These are phyloP conservation scores for Scedosporium dehoogii DNA, from an alignment of 2,329 filamentous ascomycete species.

Conservation along the genomic window DNA sequence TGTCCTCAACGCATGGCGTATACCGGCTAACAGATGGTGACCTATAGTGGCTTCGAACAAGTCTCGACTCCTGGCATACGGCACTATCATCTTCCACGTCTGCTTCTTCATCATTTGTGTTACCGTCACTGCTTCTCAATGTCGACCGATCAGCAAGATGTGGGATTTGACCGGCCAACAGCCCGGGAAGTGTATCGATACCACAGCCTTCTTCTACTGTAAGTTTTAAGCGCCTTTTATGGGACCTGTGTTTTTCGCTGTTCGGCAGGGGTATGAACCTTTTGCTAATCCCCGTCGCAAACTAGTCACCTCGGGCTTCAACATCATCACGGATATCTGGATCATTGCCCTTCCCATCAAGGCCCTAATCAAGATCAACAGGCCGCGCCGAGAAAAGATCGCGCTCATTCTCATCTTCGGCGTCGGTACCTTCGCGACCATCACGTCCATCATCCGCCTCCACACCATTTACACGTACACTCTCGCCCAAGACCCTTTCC, in stretches of 20 bases:
- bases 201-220: slow-evolving; percentile 31
- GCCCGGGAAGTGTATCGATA: slow-evolving; percentile 28
- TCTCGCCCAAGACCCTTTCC: slow-evolving; percentile 23
- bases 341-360: slow-evolving; percentile 34
- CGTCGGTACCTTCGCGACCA: slow-evolving; percentile 24
- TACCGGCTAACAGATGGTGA: slow-evolving; percentile 13
- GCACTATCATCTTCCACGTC: slow-evolving; percentile 26
- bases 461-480: slow-evolving; percentile 29
- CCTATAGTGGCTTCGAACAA: slow-evolving; percentile 12
- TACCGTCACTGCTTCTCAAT: slow-evolving; percentile 28
- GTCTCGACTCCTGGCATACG: slow-evolving; percentile 21
- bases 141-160: slow-evolving; percentile 27
- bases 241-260: not conserved
- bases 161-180: slow-evolving; percentile 26
- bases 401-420: slow-evolving; percentile 37
- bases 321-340: slow-evolving; percentile 36
- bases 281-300: not conserved
- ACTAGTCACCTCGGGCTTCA: slow-evolving; percentile 30
- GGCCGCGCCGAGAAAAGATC: slow-evolving; percentile 36
- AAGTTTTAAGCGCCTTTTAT: slow-evolving; percentile 7
- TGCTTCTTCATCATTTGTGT: slow-evolving; percentile 30
- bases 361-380: slow-evolving; percentile 33
- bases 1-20: slow-evolving; percentile 12
- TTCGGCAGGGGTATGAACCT: not conserved
- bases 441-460: slow-evolving; percentile 27